These are phyloP conservation scores for Ilex paraguariensis DNA, from an alignment of 305 asterid genomes.

Conservation along the genomic window DNA sequence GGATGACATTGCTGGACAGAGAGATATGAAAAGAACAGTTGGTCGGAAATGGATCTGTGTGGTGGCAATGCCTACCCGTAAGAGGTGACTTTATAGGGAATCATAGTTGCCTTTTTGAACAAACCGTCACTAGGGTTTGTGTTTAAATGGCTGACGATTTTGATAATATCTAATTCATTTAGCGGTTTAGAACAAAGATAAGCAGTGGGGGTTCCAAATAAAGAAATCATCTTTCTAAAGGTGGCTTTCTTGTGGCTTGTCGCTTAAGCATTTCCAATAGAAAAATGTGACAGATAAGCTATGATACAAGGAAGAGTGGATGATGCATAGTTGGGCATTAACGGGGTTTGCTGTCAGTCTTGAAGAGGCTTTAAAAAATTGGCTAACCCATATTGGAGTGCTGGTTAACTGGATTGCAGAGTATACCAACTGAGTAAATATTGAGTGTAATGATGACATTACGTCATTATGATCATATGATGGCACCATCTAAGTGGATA, in stretches of 20 bases:
- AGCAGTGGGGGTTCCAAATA: conserved; percentile 21
- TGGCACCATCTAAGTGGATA: no score
- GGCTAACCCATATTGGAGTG: no score
- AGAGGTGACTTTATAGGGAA: conserved; percentile 28
- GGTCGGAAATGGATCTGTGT: conserved; percentile 1
- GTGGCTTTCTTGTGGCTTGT: background rate
- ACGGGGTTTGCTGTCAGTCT: conserved; percentile 33
- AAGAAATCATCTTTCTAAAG: conserved; percentile 4
- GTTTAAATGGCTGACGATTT: background rate
- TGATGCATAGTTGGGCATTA: conserved; percentile 28
- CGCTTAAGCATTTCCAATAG: background rate
- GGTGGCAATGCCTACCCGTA: no score
- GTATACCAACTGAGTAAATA: no score
- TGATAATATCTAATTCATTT: conserved; percentile 8
- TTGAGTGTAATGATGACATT: no score
- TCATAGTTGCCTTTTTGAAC: conserved; percentile 20
- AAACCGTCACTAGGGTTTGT: conserved; percentile 7
- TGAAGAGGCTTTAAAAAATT: no score
- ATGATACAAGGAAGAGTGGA: conserved; percentile 19
- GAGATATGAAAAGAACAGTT: background rate
- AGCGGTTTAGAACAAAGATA: conserved; percentile 11
- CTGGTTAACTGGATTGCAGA: no score
- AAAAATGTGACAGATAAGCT: background rate
- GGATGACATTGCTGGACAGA: conserved; percentile 35
- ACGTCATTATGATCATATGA: no score